Base-by-base conservation (phyloP, 2,329 filamentous ascomycete species). In the Alternaria hordeiaustralica region DNA sequence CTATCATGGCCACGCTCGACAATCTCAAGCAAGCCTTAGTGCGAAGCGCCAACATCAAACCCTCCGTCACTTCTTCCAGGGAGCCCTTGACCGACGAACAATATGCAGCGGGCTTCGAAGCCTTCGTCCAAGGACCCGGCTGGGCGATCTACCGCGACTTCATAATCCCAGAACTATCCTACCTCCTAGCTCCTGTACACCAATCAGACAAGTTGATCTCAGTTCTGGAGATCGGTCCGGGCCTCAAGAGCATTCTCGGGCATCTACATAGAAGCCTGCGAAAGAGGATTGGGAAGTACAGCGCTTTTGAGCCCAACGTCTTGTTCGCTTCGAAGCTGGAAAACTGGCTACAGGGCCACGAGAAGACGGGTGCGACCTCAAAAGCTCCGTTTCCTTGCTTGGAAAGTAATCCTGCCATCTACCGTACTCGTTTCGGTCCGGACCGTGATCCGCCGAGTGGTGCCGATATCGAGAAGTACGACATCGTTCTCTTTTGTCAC, bases 401-500 rank as follows among this genome's bases (percentile, higher is more conserved):
- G 6, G 66, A 82, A 62, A 71, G 45, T n/a, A 63, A 71, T 15
- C 75, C 83, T 4, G 60, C 77, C 6, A 82, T 88, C 64, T 73
- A 71, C 69, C 78, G 53, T 68, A 46, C 58, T 6, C 75, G 80
- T 10, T 87, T 88, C 67, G 63, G 12, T 62, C 59, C 75, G n/a
- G 60, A 81, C 8, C 67, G 64, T 45, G 67, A 74, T 23, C 67
- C n/a, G 50, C 58, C n/a, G 11, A 68, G 44, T 30, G 65, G 74
- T 58, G 30, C 54, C 1, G 23, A 50, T 0, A 68, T 77, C 30
- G 73, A 81, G 21, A 83, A 79, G 62, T 90, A 84, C 69, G 83
- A 90, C 65, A 12, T 89, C 44, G 73, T 90, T 18, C 70, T 90
- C 5, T 88, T 90, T 75, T 90, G 87, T 67, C 87, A 90, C 72